Evolutionary conservation across 1,284 basidiomycete genomes (phyloP), one percentile per base, ranked within the genome.

Genomic region (Papiliotrema laurentii): DNA sequence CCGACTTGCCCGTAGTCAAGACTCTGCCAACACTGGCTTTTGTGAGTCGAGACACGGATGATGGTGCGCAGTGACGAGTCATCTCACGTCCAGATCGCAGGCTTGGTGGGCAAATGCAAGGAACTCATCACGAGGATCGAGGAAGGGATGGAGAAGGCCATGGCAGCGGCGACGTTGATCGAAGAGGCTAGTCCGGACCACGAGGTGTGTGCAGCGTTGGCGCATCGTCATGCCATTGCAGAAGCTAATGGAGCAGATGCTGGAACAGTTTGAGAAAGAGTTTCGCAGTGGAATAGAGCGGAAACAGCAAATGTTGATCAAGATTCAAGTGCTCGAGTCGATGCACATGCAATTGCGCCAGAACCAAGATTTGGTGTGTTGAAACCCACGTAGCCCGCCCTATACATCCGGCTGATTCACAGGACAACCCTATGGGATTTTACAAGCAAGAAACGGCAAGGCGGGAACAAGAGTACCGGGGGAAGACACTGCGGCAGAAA

Each of bases 261-360:
- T 64, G 6, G 31, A 48, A 10, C 47, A 57, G 19, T 33, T 64
- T 10, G 59, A 63, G 31, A 34, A 18, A 5, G 44, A 44, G 2
- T 50, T 61, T 25, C 49, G 49, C 16, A 22, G 49, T 30, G 42
- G 38, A 5, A 37, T 61, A 5, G 59, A 64, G n/a, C 47, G 56
- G 24, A 28, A 45, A 28, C 24, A 50, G 16, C 22, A 59, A 5
- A 24, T 64, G 7, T 28, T 51, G 25, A 51, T 64, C 41, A 54
- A 54, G 31, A 53, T 51, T 9, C 61, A 78, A 36, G 74, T 78
- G 6, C 68, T 91, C 27, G 75, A 77, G 19, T 76, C 77, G 4
- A 67, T 90, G 2, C 72, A 81, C 34, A 80, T 85, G 59, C 68
- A 74, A 33, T 67, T 88, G 19, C 70, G 76, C 10, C 28, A 36